Evolutionary conservation across 768 basidiomycete genomes (phyloP).

Genomic region (Hortiboletus flavorubellus): DNA sequence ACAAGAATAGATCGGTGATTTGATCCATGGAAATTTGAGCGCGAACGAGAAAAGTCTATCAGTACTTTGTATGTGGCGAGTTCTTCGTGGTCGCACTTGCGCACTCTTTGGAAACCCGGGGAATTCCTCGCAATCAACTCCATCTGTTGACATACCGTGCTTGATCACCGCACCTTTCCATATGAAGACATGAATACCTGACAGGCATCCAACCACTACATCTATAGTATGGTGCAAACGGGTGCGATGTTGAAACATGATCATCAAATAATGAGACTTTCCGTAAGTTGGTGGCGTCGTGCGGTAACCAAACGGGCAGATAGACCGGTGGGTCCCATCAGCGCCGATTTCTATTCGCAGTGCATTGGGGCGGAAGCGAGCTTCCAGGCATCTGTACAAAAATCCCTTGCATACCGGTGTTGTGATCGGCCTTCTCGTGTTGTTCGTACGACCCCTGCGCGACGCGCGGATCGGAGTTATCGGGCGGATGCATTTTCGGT

Average conservation of each 20-base stretch:
- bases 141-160: neutral
- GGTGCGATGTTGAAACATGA: neutral
- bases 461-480: neutral
- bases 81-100: neutral
- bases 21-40: neutral
- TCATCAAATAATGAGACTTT: neutral
- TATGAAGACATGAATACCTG: neutral
- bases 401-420: neutral
- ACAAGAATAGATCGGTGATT: neutral
- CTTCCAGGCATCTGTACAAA: neutral
- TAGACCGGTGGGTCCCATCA: neutral
- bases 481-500: neutral
- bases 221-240: neutral
- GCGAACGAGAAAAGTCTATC: neutral
- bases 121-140: neutral
- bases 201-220: neutral
- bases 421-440: neutral
- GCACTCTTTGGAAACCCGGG: neutral
- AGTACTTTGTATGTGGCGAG: no score
- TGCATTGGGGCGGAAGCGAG: neutral
- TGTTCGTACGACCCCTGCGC: neutral
- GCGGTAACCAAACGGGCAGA: neutral
- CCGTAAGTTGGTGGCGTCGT: neutral
- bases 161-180: neutral
- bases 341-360: slow-evolving; percentile 3